These are phyloP conservation scores for Apiotrichum siamense DNA, from an alignment of 1,284 basidiomycete species.

Conservation along the genomic window DNA sequence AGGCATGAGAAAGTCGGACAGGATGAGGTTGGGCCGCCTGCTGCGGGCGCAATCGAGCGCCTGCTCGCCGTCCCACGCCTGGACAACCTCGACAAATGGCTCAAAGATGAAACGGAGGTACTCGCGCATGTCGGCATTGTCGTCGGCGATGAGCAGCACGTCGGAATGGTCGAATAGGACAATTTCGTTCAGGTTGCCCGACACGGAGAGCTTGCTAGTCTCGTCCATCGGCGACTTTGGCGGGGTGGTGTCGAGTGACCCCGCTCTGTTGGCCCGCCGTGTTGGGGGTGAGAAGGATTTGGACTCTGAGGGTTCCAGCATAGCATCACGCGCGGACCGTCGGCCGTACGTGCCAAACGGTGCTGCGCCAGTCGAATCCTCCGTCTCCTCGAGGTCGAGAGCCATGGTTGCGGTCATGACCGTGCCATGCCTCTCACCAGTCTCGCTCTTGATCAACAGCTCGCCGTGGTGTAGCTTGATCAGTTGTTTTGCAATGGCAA, in stretches of 20 bases:
- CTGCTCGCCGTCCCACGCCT: conserved; percentile 42
- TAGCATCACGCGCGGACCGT: too few relatives aligned
- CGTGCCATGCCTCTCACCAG: neutral
- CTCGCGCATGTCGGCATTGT: conserved; percentile 32
- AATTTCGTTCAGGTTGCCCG: neutral
- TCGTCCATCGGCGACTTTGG: too few relatives aligned
- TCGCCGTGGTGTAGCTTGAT: conserved; percentile 47
- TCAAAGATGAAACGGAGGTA: conserved; percentile 38
- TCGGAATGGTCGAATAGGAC: conserved; percentile 28
- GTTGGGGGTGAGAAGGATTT: too few relatives aligned
- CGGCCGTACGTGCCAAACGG: neutral
- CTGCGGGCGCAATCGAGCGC: conserved; percentile 34
- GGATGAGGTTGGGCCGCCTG: conserved; percentile 30
- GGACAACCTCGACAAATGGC: conserved; percentile 42
- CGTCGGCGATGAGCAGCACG: conserved; percentile 29
- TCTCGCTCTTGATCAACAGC: conserved; percentile 30
- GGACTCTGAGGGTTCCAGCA: too few relatives aligned
- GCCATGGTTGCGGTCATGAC: conserved; percentile 20
- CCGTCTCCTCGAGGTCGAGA: neutral
- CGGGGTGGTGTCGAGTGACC: neutral
- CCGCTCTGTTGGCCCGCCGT: too few relatives aligned
- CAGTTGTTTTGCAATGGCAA: conserved; percentile 38
- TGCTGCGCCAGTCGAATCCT: neutral
- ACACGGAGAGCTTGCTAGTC: neutral
- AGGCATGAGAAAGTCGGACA: conserved; percentile 46